Evolutionary conservation across 2,329 filamentous ascomycete genomes (phyloP).

Genomic region (Westerdykella aurantiaca): DNA sequence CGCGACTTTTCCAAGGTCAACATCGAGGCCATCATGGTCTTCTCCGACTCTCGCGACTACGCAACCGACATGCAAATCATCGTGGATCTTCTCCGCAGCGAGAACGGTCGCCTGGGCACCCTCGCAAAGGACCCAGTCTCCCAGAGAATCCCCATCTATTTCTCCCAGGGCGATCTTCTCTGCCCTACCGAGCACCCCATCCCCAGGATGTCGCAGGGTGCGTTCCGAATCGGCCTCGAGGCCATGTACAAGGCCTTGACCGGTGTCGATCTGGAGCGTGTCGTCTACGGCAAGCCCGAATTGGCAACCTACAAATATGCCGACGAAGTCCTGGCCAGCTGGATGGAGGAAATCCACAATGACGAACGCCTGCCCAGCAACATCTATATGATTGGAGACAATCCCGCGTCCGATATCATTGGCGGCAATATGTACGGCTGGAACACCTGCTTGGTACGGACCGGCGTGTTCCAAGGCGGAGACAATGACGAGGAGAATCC

Average conservation of each 20-base stretch:
- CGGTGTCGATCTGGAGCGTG: constrained; percentile 65
- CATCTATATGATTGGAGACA: constrained; percentile 73
- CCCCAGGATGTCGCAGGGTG: constrained; percentile 66
- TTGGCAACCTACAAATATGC: constrained; percentile 73
- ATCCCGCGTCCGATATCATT: constrained; percentile 67
- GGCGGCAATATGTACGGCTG: constrained; percentile 77
- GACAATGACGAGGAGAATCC: constrained; percentile 73
- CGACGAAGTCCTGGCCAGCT: constrained; percentile 64
- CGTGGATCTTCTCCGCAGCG: constrained; percentile 63
- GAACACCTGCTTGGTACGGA: constrained; percentile 74
- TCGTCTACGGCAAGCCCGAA: constrained; percentile 71
- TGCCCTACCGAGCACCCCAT: constrained; percentile 56
- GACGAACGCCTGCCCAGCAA: constrained; percentile 63
- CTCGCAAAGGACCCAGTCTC: constrained; percentile 59
- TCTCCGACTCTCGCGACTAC: constrained; percentile 69
- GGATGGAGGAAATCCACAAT: constrained; percentile 72
- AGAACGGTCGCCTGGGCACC: constrained; percentile 62
- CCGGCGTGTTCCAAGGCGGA: constrained; percentile 71
- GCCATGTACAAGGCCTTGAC: constrained; percentile 68
- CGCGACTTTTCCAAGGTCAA: constrained; percentile 66
- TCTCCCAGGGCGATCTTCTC: constrained; percentile 59
- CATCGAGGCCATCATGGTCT: constrained; percentile 70
- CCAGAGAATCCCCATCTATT: constrained; percentile 68
- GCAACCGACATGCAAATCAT: constrained; percentile 72
- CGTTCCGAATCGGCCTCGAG: constrained; percentile 69